A percentile compares a stretch with the other conserved stretches of the same genome.
These are phyloP conservation scores for Nakaseomyces glabratus DNA, from an alignment of 1,139 yeast species.

Conservation along the genomic window DNA sequence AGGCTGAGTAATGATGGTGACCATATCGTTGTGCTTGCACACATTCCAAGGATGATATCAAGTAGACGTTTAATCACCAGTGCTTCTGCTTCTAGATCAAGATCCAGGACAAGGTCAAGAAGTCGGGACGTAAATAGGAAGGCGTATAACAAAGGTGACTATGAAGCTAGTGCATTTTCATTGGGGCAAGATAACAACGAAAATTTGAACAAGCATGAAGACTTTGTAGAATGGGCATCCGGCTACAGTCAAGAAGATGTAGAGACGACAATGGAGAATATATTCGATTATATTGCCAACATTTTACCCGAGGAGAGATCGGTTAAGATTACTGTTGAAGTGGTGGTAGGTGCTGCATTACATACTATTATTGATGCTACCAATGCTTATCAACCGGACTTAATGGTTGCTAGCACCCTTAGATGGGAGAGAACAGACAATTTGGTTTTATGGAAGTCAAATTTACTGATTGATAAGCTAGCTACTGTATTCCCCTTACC, in stretches of 20 bases:
- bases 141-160: constrained; percentile 1
- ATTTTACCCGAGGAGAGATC: constrained; percentile 42
- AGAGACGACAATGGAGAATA: constrained; percentile 30
- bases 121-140: constrained; percentile 13
- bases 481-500: constrained; percentile 63
- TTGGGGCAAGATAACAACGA: constrained; percentile 18
- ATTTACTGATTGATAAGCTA: constrained; percentile 52
- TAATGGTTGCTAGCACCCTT: constrained; percentile 44
- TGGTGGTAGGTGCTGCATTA: constrained; percentile 45
- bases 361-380: constrained; percentile 53
- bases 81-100: constrained; percentile 8
- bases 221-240: constrained; percentile 23
- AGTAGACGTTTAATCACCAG: constrained; percentile 3
- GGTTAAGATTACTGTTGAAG: constrained; percentile 53
- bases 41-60: constrained; percentile 30
- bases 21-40: constrained; percentile 46
- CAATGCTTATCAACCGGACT: constrained; percentile 52
- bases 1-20: constrained; percentile 53
- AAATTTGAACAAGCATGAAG: constrained; percentile 27
- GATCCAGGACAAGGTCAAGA: constrained; percentile 16
- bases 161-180: constrained; percentile 31
- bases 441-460: constrained; percentile 51
- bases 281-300: constrained; percentile 41
- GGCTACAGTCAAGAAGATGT: constrained; percentile 26
- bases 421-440: constrained; percentile 44